Evolutionary conservation across 2,329 filamentous ascomycete species (phyloP), one percentile per base, ranked within the genome.

Genomic region (Fusarium veterinarium): DNA sequence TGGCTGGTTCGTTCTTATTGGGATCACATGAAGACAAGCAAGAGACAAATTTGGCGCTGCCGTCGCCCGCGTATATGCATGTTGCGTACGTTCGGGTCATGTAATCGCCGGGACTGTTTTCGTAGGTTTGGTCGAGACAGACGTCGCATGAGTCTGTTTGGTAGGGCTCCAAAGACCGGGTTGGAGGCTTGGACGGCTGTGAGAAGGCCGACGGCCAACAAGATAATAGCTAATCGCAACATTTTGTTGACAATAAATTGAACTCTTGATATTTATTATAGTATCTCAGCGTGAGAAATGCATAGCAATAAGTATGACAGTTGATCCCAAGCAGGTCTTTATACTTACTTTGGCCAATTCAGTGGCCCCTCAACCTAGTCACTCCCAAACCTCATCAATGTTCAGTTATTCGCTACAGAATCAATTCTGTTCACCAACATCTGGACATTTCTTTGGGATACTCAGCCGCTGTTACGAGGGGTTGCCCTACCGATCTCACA

Each of bases 31-130:
- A 38, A 5, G 49, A 25, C 0, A 61, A 14, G 6, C 59, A 61
- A 1, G 37, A 37, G 0, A 61, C 31, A 0, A 61, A 56, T 5
- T 37, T 56, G 9, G 49, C 31, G 7, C 59, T 45, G 7, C 59
- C 59, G 3, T 61, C 40, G 13, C 49, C 59, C 11, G 49, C 59
- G 20, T 49, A 57, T 40, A 61, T 61, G 11, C 59, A 61, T 25
- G 59, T 61, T 14, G 59, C 59, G 41, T 61, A 61, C 1, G 49
- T 9, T 12, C 49, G 49, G 13, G 59, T 61, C 9, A n/a, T 44
- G 25, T 57, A 61, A 20, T 61, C 49, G 2, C 59, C 59, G 1
- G 40, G 25, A 5, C 40, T 57, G 2, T 31, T 61, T 23, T 61
- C 31, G 40, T 61, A 61, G 5, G 37, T 53, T 4, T 61, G 23